Percentiles rank a stretch among this genome's conserved stretches.
Conservation (phyloP, 371 early-diverging fungal species). For the Saksenaea vasiformis region DNA sequence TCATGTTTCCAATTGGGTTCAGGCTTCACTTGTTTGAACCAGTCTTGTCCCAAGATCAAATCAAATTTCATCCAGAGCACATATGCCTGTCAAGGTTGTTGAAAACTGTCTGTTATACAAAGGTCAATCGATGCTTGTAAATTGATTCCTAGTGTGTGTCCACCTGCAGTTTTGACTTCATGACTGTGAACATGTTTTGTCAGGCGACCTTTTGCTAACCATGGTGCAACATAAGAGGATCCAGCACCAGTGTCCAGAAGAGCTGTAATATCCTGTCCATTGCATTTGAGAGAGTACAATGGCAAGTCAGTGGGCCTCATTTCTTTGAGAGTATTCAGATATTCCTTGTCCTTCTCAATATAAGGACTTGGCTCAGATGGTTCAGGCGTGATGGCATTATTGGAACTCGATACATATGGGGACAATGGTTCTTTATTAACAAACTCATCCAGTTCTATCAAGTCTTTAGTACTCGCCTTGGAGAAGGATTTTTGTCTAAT, state of each 20-base stretch:
- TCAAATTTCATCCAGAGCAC: constrained; percentile 6
- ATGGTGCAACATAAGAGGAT: not conserved
- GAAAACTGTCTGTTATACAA: not conserved
- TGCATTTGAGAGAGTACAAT: not conserved
- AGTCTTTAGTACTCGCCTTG: not conserved
- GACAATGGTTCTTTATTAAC: not conserved
- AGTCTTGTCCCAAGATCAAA: constrained; percentile 1
- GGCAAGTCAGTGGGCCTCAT: not conserved
- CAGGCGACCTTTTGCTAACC: not conserved
- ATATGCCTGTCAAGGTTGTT: not conserved
- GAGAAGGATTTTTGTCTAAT: not conserved
- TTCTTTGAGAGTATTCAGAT: not conserved
- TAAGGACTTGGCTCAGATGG: not conserved
- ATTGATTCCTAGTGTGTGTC: not conserved
- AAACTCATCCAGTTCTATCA: not conserved
- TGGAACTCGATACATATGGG: too few species aligned
- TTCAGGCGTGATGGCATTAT: too few species aligned
- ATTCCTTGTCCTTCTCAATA: not conserved
- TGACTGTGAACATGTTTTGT: not conserved
- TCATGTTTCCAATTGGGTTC: not conserved
- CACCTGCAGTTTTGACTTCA: not conserved
- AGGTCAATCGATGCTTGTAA: not conserved
- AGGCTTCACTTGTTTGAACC: constrained; percentile 4
- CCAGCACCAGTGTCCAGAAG: not conserved
- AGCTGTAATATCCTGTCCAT: not conserved